Evolutionary conservation across 2,329 filamentous ascomycete genomes (phyloP).

Genomic region (Sporothrix sp.): DNA sequence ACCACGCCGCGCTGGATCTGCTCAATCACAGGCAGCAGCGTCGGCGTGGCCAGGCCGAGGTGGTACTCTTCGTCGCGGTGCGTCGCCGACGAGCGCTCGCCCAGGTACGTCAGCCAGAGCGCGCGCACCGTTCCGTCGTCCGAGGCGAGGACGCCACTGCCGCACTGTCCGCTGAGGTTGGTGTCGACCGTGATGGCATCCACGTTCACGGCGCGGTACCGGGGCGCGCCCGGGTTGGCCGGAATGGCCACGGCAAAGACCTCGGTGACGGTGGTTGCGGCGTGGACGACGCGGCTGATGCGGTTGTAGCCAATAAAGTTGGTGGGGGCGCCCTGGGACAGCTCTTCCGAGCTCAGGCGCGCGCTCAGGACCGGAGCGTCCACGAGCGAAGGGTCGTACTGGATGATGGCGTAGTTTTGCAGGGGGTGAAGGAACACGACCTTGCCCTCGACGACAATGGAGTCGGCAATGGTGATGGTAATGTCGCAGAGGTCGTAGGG

Average conservation of each 20-base stretch:
- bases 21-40: conserved; percentile 76
- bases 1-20: conserved; percentile 72
- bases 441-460: conserved; percentile 86
- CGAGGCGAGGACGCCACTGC: conserved; percentile 82
- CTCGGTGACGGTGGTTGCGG: conserved; percentile 90
- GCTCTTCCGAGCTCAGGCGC: conserved; percentile 66
- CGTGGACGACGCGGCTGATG: conserved; percentile 85
- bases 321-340: conserved; percentile 87
- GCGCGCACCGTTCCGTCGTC: conserved; percentile 90
- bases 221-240: conserved; percentile 79
- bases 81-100: conserved; percentile 68
- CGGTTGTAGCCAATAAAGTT: conserved; percentile 99
- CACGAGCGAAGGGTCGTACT: conserved; percentile 91
- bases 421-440: conserved; percentile 93
- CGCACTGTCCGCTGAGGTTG: conserved; percentile 80
- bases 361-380: conserved; percentile 88
- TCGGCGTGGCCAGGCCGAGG: conserved; percentile 80
- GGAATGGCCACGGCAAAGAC: conserved; percentile 96
- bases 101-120: conserved; percentile 92
- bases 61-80: conserved; percentile 95
- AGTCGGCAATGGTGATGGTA: conserved; percentile 90
- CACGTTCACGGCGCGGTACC: conserved; percentile 90
- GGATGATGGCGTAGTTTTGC: conserved; percentile 91
- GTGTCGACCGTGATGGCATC: conserved; percentile 97
- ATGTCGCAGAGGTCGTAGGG: conserved; percentile 97